Conservation (phyloP, 257 asterid species). For the Rehmannia glutinosa region DNA sequence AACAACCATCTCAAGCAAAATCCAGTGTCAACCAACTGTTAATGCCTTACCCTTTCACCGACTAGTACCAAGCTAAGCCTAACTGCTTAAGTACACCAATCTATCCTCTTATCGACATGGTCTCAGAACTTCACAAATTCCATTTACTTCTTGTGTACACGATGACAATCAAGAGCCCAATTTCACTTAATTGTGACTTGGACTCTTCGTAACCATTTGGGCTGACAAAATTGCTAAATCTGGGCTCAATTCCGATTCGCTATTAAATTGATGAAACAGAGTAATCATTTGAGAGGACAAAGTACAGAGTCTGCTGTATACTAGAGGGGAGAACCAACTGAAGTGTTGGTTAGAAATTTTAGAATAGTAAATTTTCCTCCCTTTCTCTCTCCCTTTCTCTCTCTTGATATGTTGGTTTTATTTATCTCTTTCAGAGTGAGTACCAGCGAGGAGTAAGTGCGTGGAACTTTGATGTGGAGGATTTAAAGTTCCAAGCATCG, state of each 20-base stretch:
- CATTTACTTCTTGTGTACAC: too few relatives aligned
- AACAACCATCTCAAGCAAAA: too few relatives aligned
- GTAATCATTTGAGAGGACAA: conserved; percentile 11
- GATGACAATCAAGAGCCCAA: too few relatives aligned
- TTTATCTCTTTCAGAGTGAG: conserved; percentile 67
- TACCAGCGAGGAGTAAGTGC: conserved; percentile 99
- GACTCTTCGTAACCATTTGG: not conserved
- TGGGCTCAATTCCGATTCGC: too few relatives aligned
- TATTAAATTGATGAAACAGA: not conserved
- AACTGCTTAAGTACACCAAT: too few relatives aligned
- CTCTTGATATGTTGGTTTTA: conserved; percentile 14
- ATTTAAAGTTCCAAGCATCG: conserved; percentile 90
- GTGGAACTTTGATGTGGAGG: conserved; percentile 97
- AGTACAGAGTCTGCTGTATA: not conserved
- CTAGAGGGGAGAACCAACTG: not conserved
- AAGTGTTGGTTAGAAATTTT: too few relatives aligned
- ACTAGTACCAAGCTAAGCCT: too few relatives aligned
- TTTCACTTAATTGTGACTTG: too few relatives aligned
- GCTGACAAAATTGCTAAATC: not conserved
- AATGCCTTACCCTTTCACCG: too few relatives aligned
- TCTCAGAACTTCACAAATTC: too few relatives aligned
- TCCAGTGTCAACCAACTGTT: too few relatives aligned
- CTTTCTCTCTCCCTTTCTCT: not conserved
- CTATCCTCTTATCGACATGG: too few relatives aligned
- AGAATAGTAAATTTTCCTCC: not conserved